A percentile compares a stretch with the other conserved stretches of the same genome.
Evolutionary conservation across 371 early-diverging fungal genomes (phyloP).

Genomic region (Saksenaea vasiformis): DNA sequence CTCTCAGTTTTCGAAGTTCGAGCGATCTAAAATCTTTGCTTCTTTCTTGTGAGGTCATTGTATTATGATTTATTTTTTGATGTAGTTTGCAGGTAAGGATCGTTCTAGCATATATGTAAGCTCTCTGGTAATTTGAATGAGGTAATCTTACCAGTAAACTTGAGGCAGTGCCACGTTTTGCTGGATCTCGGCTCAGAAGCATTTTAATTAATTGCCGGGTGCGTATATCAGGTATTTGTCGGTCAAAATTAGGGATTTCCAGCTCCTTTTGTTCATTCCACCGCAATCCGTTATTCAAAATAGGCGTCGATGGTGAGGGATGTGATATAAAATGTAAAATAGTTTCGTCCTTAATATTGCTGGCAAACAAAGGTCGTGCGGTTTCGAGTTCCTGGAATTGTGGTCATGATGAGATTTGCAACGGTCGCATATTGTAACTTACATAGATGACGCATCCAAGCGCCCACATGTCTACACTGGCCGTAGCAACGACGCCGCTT

Average conservation of each 20-base stretch:
- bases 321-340: slow-evolving; percentile 53
- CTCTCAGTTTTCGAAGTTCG: too few relatives aligned
- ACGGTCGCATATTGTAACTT: slow-evolving; percentile 7
- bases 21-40: too few relatives aligned
- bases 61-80: too few relatives aligned
- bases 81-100: too few relatives aligned
- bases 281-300: slow-evolving; percentile 47
- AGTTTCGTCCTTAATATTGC: slow-evolving; percentile 48
- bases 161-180: slow-evolving; percentile 39
- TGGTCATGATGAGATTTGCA: background rate
- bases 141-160: slow-evolving; percentile 36
- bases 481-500: slow-evolving; percentile 50
- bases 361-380: slow-evolving; percentile 40
- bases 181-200: slow-evolving; percentile 43
- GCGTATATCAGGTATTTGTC: slow-evolving; percentile 31
- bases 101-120: too few relatives aligned
- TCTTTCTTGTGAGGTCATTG: too few relatives aligned
- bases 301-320: slow-evolving; percentile 50
- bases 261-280: slow-evolving; percentile 51
- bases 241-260: slow-evolving; percentile 46
- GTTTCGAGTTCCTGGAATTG: slow-evolving; percentile 41
- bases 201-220: slow-evolving; percentile 36
- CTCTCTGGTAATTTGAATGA: too few relatives aligned
- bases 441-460: slow-evolving; percentile 49
- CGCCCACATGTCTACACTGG: slow-evolving; percentile 51